Evolutionary conservation across 2,329 filamentous ascomycete species (phyloP).

Genomic region (Aotearoamyces nothofagi): DNA sequence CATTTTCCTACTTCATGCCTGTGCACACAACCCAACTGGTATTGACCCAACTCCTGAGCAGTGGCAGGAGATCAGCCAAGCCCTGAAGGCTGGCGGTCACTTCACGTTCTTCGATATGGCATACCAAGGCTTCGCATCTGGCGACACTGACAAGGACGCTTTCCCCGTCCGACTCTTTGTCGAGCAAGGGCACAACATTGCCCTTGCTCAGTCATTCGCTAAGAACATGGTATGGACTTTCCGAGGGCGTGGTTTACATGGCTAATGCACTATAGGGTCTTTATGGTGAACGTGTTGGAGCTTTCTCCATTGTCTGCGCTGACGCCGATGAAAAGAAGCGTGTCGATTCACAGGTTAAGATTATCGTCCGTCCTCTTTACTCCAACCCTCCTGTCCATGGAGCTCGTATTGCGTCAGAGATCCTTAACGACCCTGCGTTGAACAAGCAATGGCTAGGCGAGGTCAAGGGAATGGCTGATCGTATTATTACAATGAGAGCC

Average conservation of each 20-base stretch:
- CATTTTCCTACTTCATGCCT: slow-evolving; percentile 89
- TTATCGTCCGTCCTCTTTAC: slow-evolving; percentile 91
- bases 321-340: slow-evolving; percentile 86
- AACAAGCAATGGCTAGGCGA: slow-evolving; percentile 92
- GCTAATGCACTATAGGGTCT: slow-evolving; percentile 42
- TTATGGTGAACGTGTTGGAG: slow-evolving; percentile 94
- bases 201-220: slow-evolving; percentile 85
- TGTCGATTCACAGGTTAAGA: slow-evolving; percentile 96
- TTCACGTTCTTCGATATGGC: slow-evolving; percentile 99
- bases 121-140: slow-evolving; percentile 95
- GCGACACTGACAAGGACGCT: slow-evolving; percentile 82
- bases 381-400: slow-evolving; percentile 97
- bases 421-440: slow-evolving; percentile 71
- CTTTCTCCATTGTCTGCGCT: slow-evolving; percentile 82
- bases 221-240: too few relatives aligned
- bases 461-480: slow-evolving; percentile 97
- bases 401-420: slow-evolving; percentile 81
- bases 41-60: slow-evolving; percentile 86
- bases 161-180: slow-evolving; percentile 91
- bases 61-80: slow-evolving; percentile 81
- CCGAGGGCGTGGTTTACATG: slow-evolving; percentile 27
- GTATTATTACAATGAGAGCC: slow-evolving; percentile 96
- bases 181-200: slow-evolving; percentile 76
- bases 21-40: slow-evolving; percentile 95
- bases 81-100: slow-evolving; percentile 75